These are phyloP conservation scores for Primulina huaijiensis DNA, from an alignment of 257 asterid species.

Conservation along the genomic window DNA sequence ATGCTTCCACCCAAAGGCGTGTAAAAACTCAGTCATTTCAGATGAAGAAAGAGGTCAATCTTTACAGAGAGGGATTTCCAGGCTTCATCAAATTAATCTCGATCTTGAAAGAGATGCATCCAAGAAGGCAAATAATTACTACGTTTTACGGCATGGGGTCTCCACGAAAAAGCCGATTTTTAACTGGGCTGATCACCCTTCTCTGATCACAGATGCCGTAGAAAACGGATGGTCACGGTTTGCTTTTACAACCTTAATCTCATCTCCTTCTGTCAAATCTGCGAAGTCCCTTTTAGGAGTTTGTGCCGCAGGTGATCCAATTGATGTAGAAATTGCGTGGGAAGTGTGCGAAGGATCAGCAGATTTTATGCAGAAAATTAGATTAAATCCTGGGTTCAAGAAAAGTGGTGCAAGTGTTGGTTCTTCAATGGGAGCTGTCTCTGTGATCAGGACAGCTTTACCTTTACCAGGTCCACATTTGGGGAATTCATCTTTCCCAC, in stretches of 20 bases:
- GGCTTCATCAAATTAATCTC: constrained; percentile 52
- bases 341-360: constrained; percentile 84
- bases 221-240: constrained; percentile 94
- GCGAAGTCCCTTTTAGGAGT: constrained; percentile 46
- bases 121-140: constrained; percentile 35
- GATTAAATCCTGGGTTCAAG: constrained; percentile 47
- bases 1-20: constrained; percentile 19
- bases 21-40: constrained; percentile 1
- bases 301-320: constrained; percentile 35
- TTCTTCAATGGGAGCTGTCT: constrained; percentile 33
- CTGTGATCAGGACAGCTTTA: constrained; percentile 52
- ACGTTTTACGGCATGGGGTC: constrained; percentile 42
- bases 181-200: constrained; percentile 82
- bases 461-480: constrained; percentile 89
- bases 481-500: constrained; percentile 74
- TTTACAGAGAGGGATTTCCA: constrained; percentile 46
- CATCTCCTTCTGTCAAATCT: constrained; percentile 50
- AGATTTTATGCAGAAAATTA: constrained; percentile 76
- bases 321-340: constrained; percentile 59
- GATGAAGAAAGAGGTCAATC: constrained; percentile 31
- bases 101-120: constrained; percentile 30
- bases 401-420: constrained; percentile 3
- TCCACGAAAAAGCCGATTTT: constrained; percentile 37
- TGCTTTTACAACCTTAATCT: constrained; percentile 43
- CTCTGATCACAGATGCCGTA: constrained; percentile 75